Percentiles rank a stretch among this genome's conserved stretches.
These are phyloP conservation scores for Xylaria palmicola DNA, from an alignment of 495 filamentous ascomycete species.

Conservation along the genomic window DNA sequence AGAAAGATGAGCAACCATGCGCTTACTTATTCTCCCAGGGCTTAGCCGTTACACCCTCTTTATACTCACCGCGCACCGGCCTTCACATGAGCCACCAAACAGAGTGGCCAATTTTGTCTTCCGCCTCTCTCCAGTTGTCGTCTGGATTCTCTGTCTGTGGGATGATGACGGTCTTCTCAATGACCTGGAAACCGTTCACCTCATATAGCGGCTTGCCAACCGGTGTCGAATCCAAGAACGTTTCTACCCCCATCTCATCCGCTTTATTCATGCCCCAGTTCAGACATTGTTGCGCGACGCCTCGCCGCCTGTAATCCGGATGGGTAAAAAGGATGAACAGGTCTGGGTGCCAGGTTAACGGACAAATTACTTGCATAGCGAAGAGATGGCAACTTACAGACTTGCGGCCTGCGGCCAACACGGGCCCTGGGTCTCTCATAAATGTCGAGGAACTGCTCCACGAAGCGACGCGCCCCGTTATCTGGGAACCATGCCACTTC, in stretches of 20 bases:
- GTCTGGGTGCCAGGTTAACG: conserved; percentile 14
- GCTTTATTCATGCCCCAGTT: conserved; percentile 38
- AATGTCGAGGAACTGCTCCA: conserved; percentile 28
- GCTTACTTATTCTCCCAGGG: conserved; percentile 16
- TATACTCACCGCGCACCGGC: conserved; percentile 31
- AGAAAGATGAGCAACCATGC: neutral
- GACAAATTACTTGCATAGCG: neutral
- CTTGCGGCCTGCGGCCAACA: conserved; percentile 29
- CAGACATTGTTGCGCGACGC: conserved; percentile 36
- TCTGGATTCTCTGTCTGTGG: conserved; percentile 28
- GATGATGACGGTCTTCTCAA: conserved; percentile 22
- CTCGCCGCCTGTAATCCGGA: conserved; percentile 31
- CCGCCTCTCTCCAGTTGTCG: conserved; percentile 30
- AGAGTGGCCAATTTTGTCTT: conserved; percentile 27
- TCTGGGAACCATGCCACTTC: conserved; percentile 38
- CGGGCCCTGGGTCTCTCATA: conserved; percentile 24
- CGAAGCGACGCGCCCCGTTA: conserved; percentile 27
- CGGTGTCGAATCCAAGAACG: conserved; percentile 34
- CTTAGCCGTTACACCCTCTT: conserved; percentile 20
- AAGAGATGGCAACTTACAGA: conserved; percentile 24
- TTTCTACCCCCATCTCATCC: conserved; percentile 37
- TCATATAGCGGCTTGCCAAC: conserved; percentile 36
- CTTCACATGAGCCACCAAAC: conserved; percentile 33
- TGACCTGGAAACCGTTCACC: conserved; percentile 28
- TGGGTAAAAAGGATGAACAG: conserved; percentile 33